A percentile compares a stretch with the other conserved stretches of the same genome.
Evolutionary conservation across 2,329 filamentous ascomycete genomes (phyloP).

Genomic region (Amphichorda felina): DNA sequence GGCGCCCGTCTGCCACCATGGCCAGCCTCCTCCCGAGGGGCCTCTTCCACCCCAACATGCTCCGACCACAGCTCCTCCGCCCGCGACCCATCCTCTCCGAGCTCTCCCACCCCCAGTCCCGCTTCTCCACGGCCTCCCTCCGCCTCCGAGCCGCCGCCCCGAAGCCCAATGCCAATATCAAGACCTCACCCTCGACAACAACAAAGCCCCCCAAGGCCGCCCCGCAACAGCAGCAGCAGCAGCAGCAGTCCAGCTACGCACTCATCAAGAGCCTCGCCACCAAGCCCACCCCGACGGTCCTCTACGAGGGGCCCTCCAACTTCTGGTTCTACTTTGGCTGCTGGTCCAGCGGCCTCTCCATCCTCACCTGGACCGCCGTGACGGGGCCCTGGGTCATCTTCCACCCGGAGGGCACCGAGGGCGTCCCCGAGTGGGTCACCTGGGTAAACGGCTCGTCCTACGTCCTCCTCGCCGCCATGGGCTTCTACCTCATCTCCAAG

Average conservation of each 20-base stretch:
- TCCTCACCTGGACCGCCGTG: conserved; percentile 21
- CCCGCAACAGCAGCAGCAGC: not conserved
- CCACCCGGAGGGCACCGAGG: conserved; percentile 36
- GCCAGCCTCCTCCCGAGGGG: conserved; percentile 19
- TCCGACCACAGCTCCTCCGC: conserved; percentile 6
- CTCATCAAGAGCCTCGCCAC: conserved; percentile 44
- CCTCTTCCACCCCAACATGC: conserved; percentile 5
- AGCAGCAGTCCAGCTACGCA: conserved; percentile 18
- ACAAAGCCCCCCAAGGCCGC: conserved; percentile 7
- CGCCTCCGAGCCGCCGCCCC: conserved; percentile 8
- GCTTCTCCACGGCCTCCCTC: conserved; percentile 17
- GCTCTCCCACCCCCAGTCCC: conserved; percentile 10
- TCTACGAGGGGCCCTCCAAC: conserved; percentile 56
- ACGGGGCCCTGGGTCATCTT: conserved; percentile 19
- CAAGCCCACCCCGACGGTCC: conserved; percentile 40
- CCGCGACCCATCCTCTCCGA: conserved; percentile 7
- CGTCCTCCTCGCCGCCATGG: conserved; percentile 46
- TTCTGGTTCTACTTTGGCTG: conserved; percentile 49
- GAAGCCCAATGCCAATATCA: conserved; percentile 3
- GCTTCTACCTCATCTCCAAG: conserved; percentile 45
- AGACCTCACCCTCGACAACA: not conserved
- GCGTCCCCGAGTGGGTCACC: conserved; percentile 43
- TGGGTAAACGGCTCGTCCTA: conserved; percentile 45
- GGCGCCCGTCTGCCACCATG: conserved; percentile 9
- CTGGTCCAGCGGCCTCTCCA: conserved; percentile 38